A percentile compares a stretch with the other conserved stretches of the same genome.
Evolutionary conservation across 805 yeast species (phyloP).

Genomic region (Candida railenensis): DNA sequence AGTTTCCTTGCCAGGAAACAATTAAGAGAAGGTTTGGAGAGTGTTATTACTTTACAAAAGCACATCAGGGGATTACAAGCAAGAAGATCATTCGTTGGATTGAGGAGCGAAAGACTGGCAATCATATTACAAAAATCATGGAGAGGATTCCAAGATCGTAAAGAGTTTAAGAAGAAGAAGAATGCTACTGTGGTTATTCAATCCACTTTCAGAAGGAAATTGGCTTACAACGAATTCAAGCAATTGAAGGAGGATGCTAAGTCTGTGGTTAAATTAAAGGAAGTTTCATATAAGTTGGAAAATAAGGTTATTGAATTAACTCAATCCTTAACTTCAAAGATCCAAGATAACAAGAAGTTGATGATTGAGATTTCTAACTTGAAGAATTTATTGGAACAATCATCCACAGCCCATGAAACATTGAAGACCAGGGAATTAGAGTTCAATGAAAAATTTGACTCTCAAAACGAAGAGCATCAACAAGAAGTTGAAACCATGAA

Average conservation of each 20-base stretch:
- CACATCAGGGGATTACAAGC: slow-evolving; percentile 51
- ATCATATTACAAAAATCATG: slow-evolving; percentile 67
- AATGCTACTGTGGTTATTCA: slow-evolving; percentile 71
- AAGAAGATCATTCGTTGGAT: slow-evolving; percentile 50
- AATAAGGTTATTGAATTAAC: slow-evolving; percentile 97
- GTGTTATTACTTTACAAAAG: slow-evolving; percentile 46
- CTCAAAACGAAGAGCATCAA: slow-evolving; percentile 47
- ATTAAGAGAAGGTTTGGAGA: slow-evolving; percentile 28
- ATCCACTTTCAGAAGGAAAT: slow-evolving; percentile 70
- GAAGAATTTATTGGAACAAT: slow-evolving; percentile 49
- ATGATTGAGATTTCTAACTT: slow-evolving; percentile 55
- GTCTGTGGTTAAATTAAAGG: slow-evolving; percentile 84
- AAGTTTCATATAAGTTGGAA: slow-evolving; percentile 89
- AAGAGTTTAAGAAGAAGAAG: slow-evolving; percentile 42
- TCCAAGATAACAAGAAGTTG: slow-evolving; percentile 77
- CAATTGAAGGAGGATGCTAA: slow-evolving; percentile 82
- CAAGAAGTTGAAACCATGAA: slow-evolving; percentile 50
- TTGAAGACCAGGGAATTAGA: slow-evolving; percentile 57
- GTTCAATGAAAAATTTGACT: slow-evolving; percentile 45
- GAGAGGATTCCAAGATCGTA: slow-evolving; percentile 68
- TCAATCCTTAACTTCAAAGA: slow-evolving; percentile 74
- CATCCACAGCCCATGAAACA: slow-evolving; percentile 50
- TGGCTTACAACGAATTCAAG: slow-evolving; percentile 65
- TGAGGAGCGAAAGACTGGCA: slow-evolving; percentile 64
- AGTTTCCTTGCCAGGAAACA: slow-evolving; percentile 48